Percentiles rank a stretch among this genome's conserved stretches.
Evolutionary conservation across 805 yeast genomes (phyloP).

Genomic region (Wickerhamiella lipophila): DNA sequence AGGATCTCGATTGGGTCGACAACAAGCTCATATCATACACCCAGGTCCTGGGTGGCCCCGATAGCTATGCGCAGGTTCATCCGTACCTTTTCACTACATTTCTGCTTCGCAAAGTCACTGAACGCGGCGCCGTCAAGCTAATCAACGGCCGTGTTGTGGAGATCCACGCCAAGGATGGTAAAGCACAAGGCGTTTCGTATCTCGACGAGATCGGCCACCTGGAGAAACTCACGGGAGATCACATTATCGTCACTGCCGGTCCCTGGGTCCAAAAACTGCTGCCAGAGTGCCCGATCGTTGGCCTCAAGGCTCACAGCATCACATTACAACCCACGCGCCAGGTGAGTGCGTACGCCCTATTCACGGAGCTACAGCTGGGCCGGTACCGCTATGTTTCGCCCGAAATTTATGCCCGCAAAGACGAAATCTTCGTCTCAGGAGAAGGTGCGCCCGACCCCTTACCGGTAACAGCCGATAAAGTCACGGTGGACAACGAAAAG

Average conservation of each 20-base stretch:
- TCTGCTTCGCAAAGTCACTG: slow-evolving; percentile 65
- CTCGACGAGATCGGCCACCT: neutral
- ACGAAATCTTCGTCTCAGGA: slow-evolving; percentile 94
- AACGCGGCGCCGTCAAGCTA: slow-evolving; percentile 59
- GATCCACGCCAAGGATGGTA: slow-evolving; percentile 31
- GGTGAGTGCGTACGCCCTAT: slow-evolving; percentile 87
- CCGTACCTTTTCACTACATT: slow-evolving; percentile 89
- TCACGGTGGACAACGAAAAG: slow-evolving; percentile 70
- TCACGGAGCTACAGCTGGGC: slow-evolving; percentile 77
- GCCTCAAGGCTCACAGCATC: slow-evolving; percentile 88
- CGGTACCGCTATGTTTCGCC: slow-evolving; percentile 61
- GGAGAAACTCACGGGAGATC: slow-evolving; percentile 43
- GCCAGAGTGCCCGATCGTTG: slow-evolving; percentile 89
- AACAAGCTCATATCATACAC: slow-evolving; percentile 53
- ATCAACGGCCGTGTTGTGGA: slow-evolving; percentile 74
- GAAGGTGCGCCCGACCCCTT: slow-evolving; percentile 84
- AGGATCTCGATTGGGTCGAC: slow-evolving; percentile 64
- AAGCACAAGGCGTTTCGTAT: slow-evolving; percentile 24
- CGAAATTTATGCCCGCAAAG: slow-evolving; percentile 87
- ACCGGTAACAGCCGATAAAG: slow-evolving; percentile 91
- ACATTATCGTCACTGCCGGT: slow-evolving; percentile 77
- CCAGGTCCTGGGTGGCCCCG: slow-evolving; percentile 69
- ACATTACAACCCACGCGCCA: slow-evolving; percentile 71
- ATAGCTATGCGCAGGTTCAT: slow-evolving; percentile 91
- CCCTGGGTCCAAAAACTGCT: slow-evolving; percentile 92